Evolutionary conservation across 148 eudicot species (phyloP), one percentile per base, ranked within the genome.

Genomic region (Silene uniflora): DNA sequence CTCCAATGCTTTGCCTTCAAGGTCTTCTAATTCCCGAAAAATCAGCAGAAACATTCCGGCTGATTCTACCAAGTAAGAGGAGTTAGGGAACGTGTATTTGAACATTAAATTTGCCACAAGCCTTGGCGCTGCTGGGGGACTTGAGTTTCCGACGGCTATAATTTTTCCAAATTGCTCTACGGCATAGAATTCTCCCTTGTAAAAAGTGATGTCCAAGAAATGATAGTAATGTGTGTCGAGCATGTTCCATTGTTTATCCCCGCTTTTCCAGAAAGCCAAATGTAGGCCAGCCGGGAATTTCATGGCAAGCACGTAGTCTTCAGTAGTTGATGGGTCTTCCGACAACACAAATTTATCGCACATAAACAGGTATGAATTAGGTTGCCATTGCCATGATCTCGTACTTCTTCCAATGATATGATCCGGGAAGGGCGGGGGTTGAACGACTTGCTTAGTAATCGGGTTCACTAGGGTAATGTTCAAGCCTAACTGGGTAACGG

Each of bases 201-300:
- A 47, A 16, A 69, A 69, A 19, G 72, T 69, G 32, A 69, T 47
- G 10, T 64, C 18, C 21, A 47, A 4, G 29, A 47, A 69, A 19
- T 46, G 27, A 4, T 2, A 2, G 19, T 69, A 69, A 5, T n/a
- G 3, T 46, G 17, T 22, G 14, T 21, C 17, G 27, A 44, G 27
- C 72, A 44, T 5, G 6, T 8, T 52, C 29, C 72, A 69, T 52
- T 69, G 58, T 46, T 46, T 23, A 69, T 69, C 72, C 23, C 59
- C 56, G 27, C 18, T 69, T 10, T 69, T 69, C 72, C 72, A 69
- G 29, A 69, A 69, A 65, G 44, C 69, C 42, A 65, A 32, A 16
- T 32, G 0, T 0, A 32, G 10, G 27, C 6, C 0, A 2, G 3
- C 1, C 10, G 69, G 69, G 69, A 29, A 27, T 65, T 13, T 65